Evolutionary conservation across 202 grass and related monocot genomes (phyloP).

Genomic region (Panicum hallii): DNA sequence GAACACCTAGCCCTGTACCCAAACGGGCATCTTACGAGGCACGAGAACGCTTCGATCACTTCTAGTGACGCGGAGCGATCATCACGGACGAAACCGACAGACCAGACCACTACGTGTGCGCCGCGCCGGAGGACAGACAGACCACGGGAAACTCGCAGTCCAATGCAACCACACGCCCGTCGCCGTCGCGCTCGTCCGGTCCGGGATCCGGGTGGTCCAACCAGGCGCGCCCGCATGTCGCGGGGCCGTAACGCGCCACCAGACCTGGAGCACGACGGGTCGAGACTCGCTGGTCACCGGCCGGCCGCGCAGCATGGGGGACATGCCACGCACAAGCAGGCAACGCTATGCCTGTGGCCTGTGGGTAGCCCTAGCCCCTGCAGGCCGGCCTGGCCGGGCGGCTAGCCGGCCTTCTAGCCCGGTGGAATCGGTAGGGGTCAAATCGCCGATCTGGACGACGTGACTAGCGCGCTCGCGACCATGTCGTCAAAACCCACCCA

Average conservation of each 20-base stretch:
- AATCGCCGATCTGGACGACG: conserved; percentile 37
- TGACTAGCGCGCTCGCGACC: background rate
- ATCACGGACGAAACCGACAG: conserved; percentile 3
- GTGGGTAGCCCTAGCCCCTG: background rate
- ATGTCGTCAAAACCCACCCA: background rate
- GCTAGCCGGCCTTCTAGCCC: background rate
- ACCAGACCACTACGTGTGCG: conserved; percentile 9
- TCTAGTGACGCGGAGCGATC: background rate
- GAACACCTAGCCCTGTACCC: background rate
- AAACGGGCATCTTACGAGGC: conserved; percentile 23
- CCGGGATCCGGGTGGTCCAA: conserved; percentile 41
- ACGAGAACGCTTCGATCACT: background rate
- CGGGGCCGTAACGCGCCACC: background rate
- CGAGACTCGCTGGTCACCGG: background rate
- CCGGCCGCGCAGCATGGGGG: background rate
- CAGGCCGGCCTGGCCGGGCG: background rate
- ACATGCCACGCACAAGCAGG: background rate
- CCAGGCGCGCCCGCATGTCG: conserved; percentile 35
- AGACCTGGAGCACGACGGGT: background rate
- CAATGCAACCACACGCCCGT: background rate
- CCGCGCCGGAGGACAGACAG: background rate
- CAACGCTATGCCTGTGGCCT: background rate
- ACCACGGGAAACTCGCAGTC: background rate
- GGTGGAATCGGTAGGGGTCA: background rate
- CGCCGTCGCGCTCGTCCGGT: background rate